Conservation (phyloP, 2,329 filamentous ascomycete genomes). For the Ceratocystis lukuohia region DNA sequence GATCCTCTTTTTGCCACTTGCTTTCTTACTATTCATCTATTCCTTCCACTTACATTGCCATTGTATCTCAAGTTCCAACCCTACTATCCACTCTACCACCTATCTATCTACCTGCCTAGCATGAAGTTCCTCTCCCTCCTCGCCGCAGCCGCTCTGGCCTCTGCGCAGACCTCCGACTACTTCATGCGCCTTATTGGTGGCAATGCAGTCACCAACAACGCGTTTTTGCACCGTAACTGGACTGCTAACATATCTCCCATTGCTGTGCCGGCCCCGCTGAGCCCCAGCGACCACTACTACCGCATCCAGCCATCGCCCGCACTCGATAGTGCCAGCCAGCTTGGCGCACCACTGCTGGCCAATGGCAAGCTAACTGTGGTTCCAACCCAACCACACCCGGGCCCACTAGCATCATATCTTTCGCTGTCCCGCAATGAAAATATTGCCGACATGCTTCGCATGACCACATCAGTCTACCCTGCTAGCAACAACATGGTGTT, state of each 20-base stretch:
- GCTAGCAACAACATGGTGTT: slow-evolving; percentile 9
- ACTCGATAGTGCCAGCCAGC: slow-evolving; percentile 4
- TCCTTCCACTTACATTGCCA: neutral
- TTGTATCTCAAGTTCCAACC: neutral
- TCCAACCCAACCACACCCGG: slow-evolving; percentile 16
- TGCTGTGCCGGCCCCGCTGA: slow-evolving; percentile 12
- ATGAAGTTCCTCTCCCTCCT: slow-evolving; percentile 4
- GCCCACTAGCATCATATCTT: slow-evolving; percentile 10
- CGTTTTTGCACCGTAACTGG: slow-evolving; percentile 17
- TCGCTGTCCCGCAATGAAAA: slow-evolving; percentile 7
- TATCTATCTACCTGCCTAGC: neutral
- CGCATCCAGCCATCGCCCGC: slow-evolving; percentile 12
- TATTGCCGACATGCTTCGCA: slow-evolving; percentile 4
- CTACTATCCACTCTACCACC: neutral
- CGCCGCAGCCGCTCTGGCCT: neutral
- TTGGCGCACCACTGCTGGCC: slow-evolving; percentile 1
- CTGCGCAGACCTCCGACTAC: slow-evolving; percentile 17
- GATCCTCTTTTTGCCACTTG: neutral
- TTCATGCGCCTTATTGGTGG: slow-evolving; percentile 17
- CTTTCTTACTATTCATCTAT: neutral
- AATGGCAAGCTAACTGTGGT: slow-evolving; percentile 11
- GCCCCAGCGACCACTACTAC: slow-evolving; percentile 18
- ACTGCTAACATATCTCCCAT: slow-evolving; percentile 14
- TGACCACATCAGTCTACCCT: slow-evolving; percentile 11
- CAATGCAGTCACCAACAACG: slow-evolving; percentile 15